These are phyloP conservation scores for Narthecium ossifragum DNA, from an alignment of 106 monocot species.

Conservation along the genomic window DNA sequence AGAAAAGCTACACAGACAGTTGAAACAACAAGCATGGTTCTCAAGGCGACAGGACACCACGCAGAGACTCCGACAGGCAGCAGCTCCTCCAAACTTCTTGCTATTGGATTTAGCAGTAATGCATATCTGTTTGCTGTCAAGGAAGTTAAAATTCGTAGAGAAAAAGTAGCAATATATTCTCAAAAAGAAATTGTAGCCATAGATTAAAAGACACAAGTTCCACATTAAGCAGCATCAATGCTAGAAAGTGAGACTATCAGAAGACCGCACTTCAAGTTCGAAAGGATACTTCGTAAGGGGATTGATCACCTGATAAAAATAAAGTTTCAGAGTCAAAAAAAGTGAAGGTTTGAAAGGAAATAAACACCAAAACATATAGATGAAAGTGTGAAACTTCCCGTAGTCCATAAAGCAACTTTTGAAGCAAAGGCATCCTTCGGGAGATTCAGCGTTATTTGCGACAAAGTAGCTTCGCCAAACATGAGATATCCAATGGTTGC, in stretches of 20 bases:
- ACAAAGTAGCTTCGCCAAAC: slow-evolving; percentile 69
- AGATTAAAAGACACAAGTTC: not conserved
- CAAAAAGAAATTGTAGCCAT: too few relatives aligned
- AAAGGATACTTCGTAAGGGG: slow-evolving; percentile 98
- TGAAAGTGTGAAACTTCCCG: slow-evolving; percentile 22
- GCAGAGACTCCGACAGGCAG: slow-evolving; percentile 30
- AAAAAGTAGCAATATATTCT: too few relatives aligned
- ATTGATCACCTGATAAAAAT: slow-evolving; percentile 72
- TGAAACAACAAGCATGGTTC: slow-evolving; percentile 66
- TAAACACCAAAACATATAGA: not conserved
- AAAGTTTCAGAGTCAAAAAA: slow-evolving; percentile 12
- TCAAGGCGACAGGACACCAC: slow-evolving; percentile 40
- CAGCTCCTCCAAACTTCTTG: slow-evolving; percentile 81
- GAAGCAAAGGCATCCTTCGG: slow-evolving; percentile 58
- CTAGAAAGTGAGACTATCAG: not conserved
- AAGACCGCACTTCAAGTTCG: not conserved
- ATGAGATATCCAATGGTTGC: slow-evolving; percentile 73
- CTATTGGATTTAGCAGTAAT: slow-evolving; percentile 78
- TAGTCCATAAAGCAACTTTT: slow-evolving; percentile 84
- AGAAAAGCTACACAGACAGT: slow-evolving; percentile 79
- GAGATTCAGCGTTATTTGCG: slow-evolving; percentile 92
- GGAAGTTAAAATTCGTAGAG: slow-evolving; percentile 24
- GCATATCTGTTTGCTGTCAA: slow-evolving; percentile 65
- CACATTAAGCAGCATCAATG: not conserved
- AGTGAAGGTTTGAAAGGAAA: not conserved